Evolutionary conservation across 768 basidiomycete genomes (phyloP), one percentile per base, ranked within the genome.

Genomic region (Leucosporidium yakuticum): DNA sequence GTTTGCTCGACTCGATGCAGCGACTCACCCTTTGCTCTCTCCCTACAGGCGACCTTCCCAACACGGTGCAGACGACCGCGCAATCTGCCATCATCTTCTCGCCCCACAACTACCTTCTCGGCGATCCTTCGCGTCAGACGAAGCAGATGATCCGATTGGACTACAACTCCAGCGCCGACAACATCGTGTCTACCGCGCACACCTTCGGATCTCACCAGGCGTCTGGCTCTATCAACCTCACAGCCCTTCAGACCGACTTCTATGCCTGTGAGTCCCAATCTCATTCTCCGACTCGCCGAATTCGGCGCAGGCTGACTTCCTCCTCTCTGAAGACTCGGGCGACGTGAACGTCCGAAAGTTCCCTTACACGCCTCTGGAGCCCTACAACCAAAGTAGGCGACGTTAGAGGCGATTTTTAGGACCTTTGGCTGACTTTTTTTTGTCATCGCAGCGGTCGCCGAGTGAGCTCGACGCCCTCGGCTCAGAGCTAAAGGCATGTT

Each of bases 321-420:
- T 87, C 12, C 34, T 12, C 34, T 12, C 6, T 36, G 5, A 5
- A 36, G 34, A 87, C 74, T 84, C 85, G 64, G 76, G 85, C 34
- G 87, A 87, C 73, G 87, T 87, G 85, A 87, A 72, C 25, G 20
- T 54, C 51, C 27, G 20, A 27, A 48, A 27, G 20, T 44, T 74
- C 36, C 63, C 68, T 27, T 62, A 75, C 39, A 72, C 70, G 66
- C 67, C 73, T 50, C 48, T 61, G 19, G 23, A 61, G 19, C 39
- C 60, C n/a, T 61, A 61, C 32, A 36, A 36, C 34, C 34, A 36
- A 36, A 36, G 34, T 36, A 36, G 6, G 34, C 34, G 34, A n/a
- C n/a, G n/a, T n/a, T 12, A 12, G 5, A 6, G 34, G 12, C 34
- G 6, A 12, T 6, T 36, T 12, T 12, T 36, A 36, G 34, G 12